Evolutionary conservation across 352 stramenopile genomes (phyloP).

Genomic region (Phytophthora citricola): DNA sequence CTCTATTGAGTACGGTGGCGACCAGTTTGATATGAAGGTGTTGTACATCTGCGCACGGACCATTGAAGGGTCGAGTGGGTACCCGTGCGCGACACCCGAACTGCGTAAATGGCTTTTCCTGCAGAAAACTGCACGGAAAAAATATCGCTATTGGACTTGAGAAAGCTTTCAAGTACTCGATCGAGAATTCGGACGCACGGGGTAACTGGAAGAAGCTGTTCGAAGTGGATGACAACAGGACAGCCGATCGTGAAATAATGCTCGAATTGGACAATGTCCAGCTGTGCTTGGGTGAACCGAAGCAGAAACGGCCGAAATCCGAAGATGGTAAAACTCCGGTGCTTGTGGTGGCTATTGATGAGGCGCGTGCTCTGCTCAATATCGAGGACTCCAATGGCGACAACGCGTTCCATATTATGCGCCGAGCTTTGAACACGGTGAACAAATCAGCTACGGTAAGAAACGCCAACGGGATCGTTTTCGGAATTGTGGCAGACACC

Average conservation of each 20-base stretch:
- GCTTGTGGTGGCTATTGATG: slow-evolving; percentile 1
- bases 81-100: neutral
- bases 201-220: neutral
- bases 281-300: neutral
- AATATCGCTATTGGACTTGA: neutral
- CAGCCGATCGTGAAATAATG: neutral
- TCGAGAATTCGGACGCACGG: neutral
- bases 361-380: neutral
- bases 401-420: slow-evolving; percentile 1
- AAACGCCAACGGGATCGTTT: slow-evolving; percentile 24
- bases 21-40: neutral
- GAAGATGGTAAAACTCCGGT: neutral
- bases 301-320: neutral
- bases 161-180: neutral
- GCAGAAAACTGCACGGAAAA: neutral
- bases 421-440: neutral
- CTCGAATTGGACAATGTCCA: neutral
- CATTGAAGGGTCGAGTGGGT: neutral
- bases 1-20: neutral
- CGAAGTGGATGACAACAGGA: neutral
- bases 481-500: slow-evolving; percentile 43
- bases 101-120: neutral
- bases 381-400: neutral
- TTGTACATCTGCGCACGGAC: neutral
- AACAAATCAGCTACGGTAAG: neutral